Evolutionary conservation across 768 basidiomycete species (phyloP).

Genomic region (Trichaptum fuscoviolaceum): DNA sequence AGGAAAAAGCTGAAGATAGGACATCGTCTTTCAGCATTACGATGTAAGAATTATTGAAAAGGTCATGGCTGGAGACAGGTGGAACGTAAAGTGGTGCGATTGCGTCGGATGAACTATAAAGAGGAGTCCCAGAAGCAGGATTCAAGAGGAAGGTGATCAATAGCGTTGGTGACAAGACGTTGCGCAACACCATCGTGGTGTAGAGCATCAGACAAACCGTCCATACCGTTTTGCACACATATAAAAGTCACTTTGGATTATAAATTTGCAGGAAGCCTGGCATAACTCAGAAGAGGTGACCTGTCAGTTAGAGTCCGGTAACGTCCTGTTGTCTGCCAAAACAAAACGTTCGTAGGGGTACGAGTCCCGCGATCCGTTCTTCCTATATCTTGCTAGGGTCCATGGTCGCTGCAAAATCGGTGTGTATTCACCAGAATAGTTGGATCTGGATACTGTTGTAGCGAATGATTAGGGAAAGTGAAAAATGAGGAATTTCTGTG

Average conservation of each 20-base stretch:
- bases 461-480: too few relatives aligned
- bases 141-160: neutral
- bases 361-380: too few relatives aligned
- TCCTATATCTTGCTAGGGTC: too few relatives aligned
- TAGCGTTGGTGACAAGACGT: neutral
- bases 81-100: neutral
- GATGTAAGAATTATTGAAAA: slow-evolving; percentile 91
- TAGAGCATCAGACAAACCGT: neutral
- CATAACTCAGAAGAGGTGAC: neutral
- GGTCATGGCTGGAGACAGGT: slow-evolving; percentile 37
- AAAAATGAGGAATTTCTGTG: too few relatives aligned
- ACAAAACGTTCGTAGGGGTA: too few relatives aligned
- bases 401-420: too few relatives aligned
- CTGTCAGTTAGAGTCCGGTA: neutral
- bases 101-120: neutral
- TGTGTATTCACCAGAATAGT: too few relatives aligned
- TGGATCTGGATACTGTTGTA: too few relatives aligned
- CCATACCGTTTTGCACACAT: neutral
- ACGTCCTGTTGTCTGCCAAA: neutral
- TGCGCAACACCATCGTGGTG: neutral
- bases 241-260: neutral
- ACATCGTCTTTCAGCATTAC: slow-evolving; percentile 78
- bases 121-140: neutral
- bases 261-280: neutral
- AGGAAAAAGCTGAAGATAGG: slow-evolving; percentile 50